Evolutionary conservation across 2,329 filamentous ascomycete species (phyloP), one percentile per base, ranked within the genome.

Genomic region (Colletotrichum zoysiae): DNA sequence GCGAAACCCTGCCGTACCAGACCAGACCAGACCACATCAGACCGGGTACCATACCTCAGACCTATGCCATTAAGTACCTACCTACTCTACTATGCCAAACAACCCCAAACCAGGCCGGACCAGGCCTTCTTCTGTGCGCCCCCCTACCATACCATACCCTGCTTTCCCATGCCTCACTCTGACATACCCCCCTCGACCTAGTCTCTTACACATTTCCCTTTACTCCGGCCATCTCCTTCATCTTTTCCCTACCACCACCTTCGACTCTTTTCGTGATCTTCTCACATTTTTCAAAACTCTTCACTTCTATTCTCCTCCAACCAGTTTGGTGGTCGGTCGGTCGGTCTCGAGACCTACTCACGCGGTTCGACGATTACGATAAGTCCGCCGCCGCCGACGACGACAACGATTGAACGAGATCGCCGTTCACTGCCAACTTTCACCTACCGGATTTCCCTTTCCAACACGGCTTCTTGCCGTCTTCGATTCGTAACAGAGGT

Each of bases 1-100:
- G 60, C 62, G 61, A 66, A 56, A 70, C 67, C 67, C 62, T 58
- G 42, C 63, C 53, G 30, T 58, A 59, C 66, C 50, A 35, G 26
- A 48, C 26, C 59, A 64, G 42, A 56, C 65, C 58, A 26, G 26
- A 26, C 26, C 26, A 26, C 26, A 26, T 26, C 26, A 26, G 26
- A 26, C 26, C 26, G 26, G 44, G 50, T 46, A 64, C 61, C 67
- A 59, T 51, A 59, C 53, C 65, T 42, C 14, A 42, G 16, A 42
- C 40, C 40, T 26, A 42, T 16, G 5, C 40, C 40, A 42, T 42
- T 16, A 14, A 4, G 40, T 42, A 62, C 42, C 42, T 55, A 62
- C 57, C 46, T 26, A 50, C 9, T 23, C 26, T 26, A 50, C 56
- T 44, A 67, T 46, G 42, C 65, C 65, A 63, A 48, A 64, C 61